phyloP scores from a whole-genome alignment of 495 filamentous ascomycete genomes.

The Beverwykella pulmonaria region DNA sequence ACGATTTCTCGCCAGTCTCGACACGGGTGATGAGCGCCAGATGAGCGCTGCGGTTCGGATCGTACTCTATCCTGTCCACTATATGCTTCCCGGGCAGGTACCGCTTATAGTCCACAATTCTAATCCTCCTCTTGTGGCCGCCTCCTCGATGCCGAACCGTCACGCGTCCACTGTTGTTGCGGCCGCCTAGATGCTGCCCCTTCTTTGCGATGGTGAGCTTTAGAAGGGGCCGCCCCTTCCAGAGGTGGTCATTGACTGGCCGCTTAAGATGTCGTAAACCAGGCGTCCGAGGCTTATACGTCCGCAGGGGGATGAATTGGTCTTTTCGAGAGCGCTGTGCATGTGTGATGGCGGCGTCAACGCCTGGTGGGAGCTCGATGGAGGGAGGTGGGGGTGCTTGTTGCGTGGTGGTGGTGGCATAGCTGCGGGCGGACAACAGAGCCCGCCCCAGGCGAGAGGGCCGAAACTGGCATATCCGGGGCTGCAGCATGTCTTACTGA shows the following conservation, averaged over 20 bases:
- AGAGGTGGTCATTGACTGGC: slow-evolving; percentile 93
- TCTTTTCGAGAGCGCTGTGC: slow-evolving; percentile 39
- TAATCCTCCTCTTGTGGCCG: slow-evolving; percentile 86
- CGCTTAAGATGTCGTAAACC: slow-evolving; percentile 88
- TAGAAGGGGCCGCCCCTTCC: slow-evolving; percentile 83
- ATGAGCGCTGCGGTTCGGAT: slow-evolving; percentile 89
- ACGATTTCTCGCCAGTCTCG: slow-evolving; percentile 69
- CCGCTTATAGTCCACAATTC: slow-evolving; percentile 84
- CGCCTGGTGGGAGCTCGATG: slow-evolving; percentile 16
- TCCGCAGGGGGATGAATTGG: slow-evolving; percentile 61
- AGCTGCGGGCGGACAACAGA: slow-evolving; percentile 54
- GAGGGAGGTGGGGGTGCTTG: slow-evolving; percentile 25
- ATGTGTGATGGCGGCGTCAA: slow-evolving; percentile 11
- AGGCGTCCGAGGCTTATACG: slow-evolving; percentile 92
- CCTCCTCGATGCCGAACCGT: slow-evolving; percentile 90
- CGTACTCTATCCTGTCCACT: slow-evolving; percentile 94
- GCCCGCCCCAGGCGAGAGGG: slow-evolving; percentile 48
- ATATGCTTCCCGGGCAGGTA: slow-evolving; percentile 73
- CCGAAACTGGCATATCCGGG: slow-evolving; percentile 60
- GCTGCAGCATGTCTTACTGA: slow-evolving; percentile 61
- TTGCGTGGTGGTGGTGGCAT: slow-evolving; percentile 52
- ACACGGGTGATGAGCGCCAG: slow-evolving; percentile 82
- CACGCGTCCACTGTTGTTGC: slow-evolving; percentile 81
- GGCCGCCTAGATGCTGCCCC: slow-evolving; percentile 86
- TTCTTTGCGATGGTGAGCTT: slow-evolving; percentile 87